These are phyloP conservation scores for Laetiporus sulphureus DNA, from an alignment of 1,284 basidiomycete genomes.

Conservation along the genomic window DNA sequence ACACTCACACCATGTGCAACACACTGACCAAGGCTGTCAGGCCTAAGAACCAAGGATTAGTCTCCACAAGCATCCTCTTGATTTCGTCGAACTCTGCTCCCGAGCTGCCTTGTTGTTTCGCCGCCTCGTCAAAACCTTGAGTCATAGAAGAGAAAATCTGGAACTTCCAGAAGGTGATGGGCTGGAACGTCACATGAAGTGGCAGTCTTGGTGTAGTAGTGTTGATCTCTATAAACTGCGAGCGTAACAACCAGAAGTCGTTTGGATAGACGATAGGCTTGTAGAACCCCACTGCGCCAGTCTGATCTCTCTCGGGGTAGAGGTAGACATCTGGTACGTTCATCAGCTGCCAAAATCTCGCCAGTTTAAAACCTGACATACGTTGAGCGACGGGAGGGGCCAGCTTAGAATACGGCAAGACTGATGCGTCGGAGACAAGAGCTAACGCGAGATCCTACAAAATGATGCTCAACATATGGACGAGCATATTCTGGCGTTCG, in stretches of 20 bases:
- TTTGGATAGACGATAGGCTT: conserved; percentile 90
- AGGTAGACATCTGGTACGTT: conserved; percentile 49
- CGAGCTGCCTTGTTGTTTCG: conserved; percentile 60
- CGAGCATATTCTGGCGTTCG: neutral
- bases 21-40: conserved; percentile 80
- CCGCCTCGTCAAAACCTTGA: conserved; percentile 76
- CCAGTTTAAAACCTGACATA: conserved; percentile 30
- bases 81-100: conserved; percentile 85
- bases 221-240: conserved; percentile 78
- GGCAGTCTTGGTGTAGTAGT: conserved; percentile 67
- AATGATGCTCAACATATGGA: conserved; percentile 2
- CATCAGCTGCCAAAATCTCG: conserved; percentile 3
- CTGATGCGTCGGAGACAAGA: conserved; percentile 65
- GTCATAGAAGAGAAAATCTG: conserved; percentile 79
- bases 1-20: conserved; percentile 70
- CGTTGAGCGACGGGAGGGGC: conserved; percentile 60
- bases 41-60: conserved; percentile 85
- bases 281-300: conserved; percentile 62
- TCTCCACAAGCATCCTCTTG: conserved; percentile 92
- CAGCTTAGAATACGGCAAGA: conserved; percentile 51
- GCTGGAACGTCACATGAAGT: conserved; percentile 77
- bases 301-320: conserved; percentile 52
- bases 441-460: conserved; percentile 81
- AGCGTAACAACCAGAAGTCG: conserved; percentile 89
- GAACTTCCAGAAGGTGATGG: conserved; percentile 84